Evolutionary conservation across 345 rosid genomes (phyloP), one percentile per base, ranked within the genome.

Genomic region (Hibiscus tridactylites): DNA sequence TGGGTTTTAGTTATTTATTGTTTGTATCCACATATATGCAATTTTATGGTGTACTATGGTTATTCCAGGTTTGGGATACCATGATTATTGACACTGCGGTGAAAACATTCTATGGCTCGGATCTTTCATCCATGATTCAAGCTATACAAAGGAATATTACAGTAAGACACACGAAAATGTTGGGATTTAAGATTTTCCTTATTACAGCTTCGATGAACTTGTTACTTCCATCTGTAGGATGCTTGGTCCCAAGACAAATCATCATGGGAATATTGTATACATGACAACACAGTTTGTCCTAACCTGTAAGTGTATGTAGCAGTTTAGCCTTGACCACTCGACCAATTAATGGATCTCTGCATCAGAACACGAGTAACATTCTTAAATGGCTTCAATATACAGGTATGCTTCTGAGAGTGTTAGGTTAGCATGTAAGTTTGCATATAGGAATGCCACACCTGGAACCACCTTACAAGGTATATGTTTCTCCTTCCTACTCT

Each of bases 391-490:
- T 57, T 57, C 31, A 1, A 57, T 52, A 64, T 84, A 73, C 77
- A 95, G 97, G 78, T 91, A 88, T 73, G 97, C 99, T 65, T 85
- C 94, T 79, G 96, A 91, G 80, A 91, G 98, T 79, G 74, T 93
- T 61, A 73, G 74, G 63, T 81, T 91, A 81, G 98, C 98, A n/a
- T 93, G 98, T 85, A 88, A 86, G 75, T 91, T 65, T 39, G 98
- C 94, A 39, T 93, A 93, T 84, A 86, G 68, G 81, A 82, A 84
- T 75, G 97, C 97, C 66, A 86, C 90, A 4, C 89, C 96, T 29
- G 98, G 97, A 81, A 91, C 86, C 78, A 90, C 90, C 64, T 75
- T 95, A 71, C 81, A 72, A 84, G 97, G 99, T 92, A 87, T 72
- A 63, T 46, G 69, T 66, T 58, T 13, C 24, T 12, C 24, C 17